These are phyloP conservation scores for Botrytis porri DNA, from an alignment of 2,329 filamentous ascomycete species.

Conservation along the genomic window DNA sequence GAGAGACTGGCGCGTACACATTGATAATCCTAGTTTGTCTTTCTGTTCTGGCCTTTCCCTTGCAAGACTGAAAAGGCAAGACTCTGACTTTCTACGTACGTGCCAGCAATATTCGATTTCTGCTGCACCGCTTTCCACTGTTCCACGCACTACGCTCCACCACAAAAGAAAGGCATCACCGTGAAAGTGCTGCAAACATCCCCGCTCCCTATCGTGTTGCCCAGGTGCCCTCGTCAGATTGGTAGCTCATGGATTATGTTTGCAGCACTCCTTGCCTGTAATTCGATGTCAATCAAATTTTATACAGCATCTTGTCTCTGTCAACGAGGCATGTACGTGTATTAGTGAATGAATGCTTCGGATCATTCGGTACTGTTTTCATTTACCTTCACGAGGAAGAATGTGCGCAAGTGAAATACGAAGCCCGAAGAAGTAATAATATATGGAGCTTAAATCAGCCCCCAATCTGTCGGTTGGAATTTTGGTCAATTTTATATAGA, in stretches of 20 bases:
- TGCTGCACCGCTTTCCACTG: constrained; percentile 19
- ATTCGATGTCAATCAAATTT: not conserved
- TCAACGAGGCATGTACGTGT: not conserved
- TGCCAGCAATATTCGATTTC: constrained; percentile 6
- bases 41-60: not conserved
- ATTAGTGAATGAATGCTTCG: not conserved
- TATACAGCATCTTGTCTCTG: not conserved
- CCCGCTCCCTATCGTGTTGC: not conserved
- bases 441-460: not conserved
- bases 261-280: not conserved
- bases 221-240: constrained; percentile 1
- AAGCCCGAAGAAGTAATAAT: not conserved
- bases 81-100: not conserved
- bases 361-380: not conserved
- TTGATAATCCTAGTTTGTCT: constrained; percentile 12
- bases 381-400: not conserved
- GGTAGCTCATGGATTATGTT: not conserved
- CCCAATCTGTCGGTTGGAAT: not conserved
- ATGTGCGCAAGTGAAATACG: not conserved
- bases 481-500: not conserved
- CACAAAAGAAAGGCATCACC: not conserved
- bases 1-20: constrained; percentile 17
- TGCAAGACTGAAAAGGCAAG: constrained; percentile 7
- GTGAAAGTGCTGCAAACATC: not conserved
- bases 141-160: constrained; percentile 22